Conservation (phyloP, 2,329 filamentous ascomycete genomes). For the Colletotrichum brevisporum region DNA sequence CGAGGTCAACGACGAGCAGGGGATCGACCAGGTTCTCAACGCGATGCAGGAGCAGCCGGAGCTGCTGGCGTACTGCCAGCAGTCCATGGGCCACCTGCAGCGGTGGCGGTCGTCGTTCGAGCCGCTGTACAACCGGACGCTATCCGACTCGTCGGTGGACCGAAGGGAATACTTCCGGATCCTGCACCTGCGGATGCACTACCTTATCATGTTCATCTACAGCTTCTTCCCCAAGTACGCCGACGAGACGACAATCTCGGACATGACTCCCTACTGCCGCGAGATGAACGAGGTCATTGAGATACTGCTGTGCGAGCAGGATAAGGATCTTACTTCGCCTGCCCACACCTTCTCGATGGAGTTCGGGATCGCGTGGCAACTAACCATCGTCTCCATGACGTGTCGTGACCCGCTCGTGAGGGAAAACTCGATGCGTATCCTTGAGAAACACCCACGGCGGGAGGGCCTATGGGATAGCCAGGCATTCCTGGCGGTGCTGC, state of each 20-base stretch:
- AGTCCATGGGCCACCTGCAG: slow-evolving; percentile 45
- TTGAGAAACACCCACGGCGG: slow-evolving; percentile 57
- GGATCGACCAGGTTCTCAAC: slow-evolving; percentile 19
- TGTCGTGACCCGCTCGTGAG: slow-evolving; percentile 56
- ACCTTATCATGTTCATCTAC: slow-evolving; percentile 57
- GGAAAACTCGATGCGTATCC: slow-evolving; percentile 56
- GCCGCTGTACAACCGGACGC: slow-evolving; percentile 51
- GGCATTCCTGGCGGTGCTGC: slow-evolving; percentile 55
- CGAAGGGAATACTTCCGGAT: slow-evolving; percentile 45
- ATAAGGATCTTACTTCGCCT: slow-evolving; percentile 29
- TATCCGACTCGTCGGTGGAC: slow-evolving; percentile 46
- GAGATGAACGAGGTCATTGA: slow-evolving; percentile 57
- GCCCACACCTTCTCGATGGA: slow-evolving; percentile 60
- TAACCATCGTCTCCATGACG: slow-evolving; percentile 57
- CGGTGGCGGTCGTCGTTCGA: slow-evolving; percentile 56
- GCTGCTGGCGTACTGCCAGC: slow-evolving; percentile 28
- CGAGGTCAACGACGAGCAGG: slow-evolving; percentile 28
- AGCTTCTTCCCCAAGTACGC: slow-evolving; percentile 55
- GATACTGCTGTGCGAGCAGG: slow-evolving; percentile 50
- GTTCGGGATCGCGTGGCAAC: slow-evolving; percentile 60
- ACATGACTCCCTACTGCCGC: slow-evolving; percentile 57
- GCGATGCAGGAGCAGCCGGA: slow-evolving; percentile 27
- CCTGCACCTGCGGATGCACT: slow-evolving; percentile 57
- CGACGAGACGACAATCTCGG: slow-evolving; percentile 51
- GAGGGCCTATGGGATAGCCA: slow-evolving; percentile 61